phyloP scores from a whole-genome alignment of 768 basidiomycete genomes.

The Amanita polypyramis region DNA sequence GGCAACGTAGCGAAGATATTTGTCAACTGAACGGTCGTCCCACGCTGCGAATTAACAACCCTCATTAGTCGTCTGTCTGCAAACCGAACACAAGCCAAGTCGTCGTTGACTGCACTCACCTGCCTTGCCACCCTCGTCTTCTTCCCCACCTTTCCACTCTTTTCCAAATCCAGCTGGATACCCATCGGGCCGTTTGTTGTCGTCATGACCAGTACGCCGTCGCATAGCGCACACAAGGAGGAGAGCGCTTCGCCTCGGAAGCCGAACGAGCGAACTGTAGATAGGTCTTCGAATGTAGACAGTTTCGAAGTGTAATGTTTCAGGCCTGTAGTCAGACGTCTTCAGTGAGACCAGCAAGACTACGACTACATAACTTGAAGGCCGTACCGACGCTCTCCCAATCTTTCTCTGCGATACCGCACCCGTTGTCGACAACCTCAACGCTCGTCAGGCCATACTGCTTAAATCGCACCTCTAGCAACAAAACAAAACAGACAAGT shows the following conservation, averaged over 20 bases:
- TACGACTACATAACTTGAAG: background rate
- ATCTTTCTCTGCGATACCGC: slow-evolving; percentile 71
- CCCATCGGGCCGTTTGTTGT: slow-evolving; percentile 76
- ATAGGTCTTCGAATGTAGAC: slow-evolving; percentile 60
- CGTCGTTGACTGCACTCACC: slow-evolving; percentile 28
- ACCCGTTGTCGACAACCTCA: slow-evolving; percentile 90
- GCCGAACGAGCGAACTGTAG: slow-evolving; percentile 72
- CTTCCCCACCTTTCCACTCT: slow-evolving; percentile 47
- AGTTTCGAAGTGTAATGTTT: slow-evolving; percentile 96
- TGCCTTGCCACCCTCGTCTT: slow-evolving; percentile 64
- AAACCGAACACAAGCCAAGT: background rate
- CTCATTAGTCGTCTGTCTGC: background rate
- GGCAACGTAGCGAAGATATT: slow-evolving; percentile 76
- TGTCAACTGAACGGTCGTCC: slow-evolving; percentile 70
- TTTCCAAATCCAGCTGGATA: slow-evolving; percentile 62
- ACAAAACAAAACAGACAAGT: background rate
- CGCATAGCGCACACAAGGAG: slow-evolving; percentile 79
- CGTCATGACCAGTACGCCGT: slow-evolving; percentile 61
- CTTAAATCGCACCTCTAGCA: slow-evolving; percentile 78
- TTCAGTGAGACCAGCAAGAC: no score
- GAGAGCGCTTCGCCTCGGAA: slow-evolving; percentile 96
- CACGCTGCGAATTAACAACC: slow-evolving; percentile 43
- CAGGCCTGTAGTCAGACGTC: slow-evolving; percentile 40
- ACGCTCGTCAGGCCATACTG: slow-evolving; percentile 74
- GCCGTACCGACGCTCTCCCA: slow-evolving; percentile 66